Evolutionary conservation across 1,284 basidiomycete species (phyloP).

Genomic region (Moniliophthora roreri): DNA sequence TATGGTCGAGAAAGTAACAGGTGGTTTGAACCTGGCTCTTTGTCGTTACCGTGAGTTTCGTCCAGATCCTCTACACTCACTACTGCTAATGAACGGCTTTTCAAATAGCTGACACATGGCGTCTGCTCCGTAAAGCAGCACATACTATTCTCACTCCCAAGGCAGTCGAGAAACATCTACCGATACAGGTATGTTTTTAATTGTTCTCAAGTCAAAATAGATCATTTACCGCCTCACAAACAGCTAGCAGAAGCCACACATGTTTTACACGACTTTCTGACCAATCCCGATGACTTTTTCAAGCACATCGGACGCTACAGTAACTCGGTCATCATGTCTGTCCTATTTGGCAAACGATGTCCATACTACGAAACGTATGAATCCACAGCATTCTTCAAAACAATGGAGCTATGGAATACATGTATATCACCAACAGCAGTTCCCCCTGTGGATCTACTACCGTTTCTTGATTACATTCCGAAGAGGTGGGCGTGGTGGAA

Average conservation of each 20-base stretch:
- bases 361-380: conserved; percentile 23
- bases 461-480: too few relatives aligned
- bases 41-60: too few relatives aligned
- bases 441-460: conserved; percentile 26
- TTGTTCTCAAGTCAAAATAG: too few relatives aligned
- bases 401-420: conserved; percentile 22
- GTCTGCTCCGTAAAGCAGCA: conserved; percentile 9
- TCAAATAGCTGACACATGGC: neutral
- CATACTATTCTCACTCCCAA: too few relatives aligned
- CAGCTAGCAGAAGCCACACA: conserved; percentile 19
- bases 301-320: too few relatives aligned
- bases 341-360: conserved; percentile 27
- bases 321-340: too few relatives aligned
- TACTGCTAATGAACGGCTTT: too few relatives aligned
- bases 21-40: too few relatives aligned
- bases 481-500: conserved; percentile 26
- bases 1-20: too few relatives aligned
- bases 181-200: conserved; percentile 19
- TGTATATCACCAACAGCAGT: conserved; percentile 24
- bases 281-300: conserved; percentile 25
- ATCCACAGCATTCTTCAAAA: conserved; percentile 22
- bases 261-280: conserved; percentile 7
- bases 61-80: too few relatives aligned
- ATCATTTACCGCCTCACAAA: neutral
- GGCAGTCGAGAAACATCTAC: conserved; percentile 19